phyloP scores from a whole-genome alignment of 2,329 filamentous ascomycete genomes.

The Microcyclosporella mali region DNA sequence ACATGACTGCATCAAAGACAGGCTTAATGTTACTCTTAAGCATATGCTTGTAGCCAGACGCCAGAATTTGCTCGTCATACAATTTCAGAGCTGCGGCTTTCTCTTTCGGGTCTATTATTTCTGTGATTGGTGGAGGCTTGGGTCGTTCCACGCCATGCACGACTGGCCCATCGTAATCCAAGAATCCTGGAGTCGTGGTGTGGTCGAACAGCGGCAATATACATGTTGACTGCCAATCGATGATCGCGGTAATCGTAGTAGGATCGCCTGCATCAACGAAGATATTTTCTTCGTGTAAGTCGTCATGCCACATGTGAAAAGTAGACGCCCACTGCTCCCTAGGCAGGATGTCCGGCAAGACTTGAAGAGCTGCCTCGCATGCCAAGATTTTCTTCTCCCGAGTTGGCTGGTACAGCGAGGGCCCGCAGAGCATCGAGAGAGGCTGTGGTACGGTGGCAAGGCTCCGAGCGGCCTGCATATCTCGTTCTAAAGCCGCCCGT shows the following conservation, averaged over 20 bases:
- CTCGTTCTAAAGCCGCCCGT: neutral
- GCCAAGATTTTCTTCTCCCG: conserved; percentile 30
- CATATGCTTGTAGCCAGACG: conserved; percentile 2
- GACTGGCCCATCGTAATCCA: conserved; percentile 32
- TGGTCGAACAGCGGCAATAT: conserved; percentile 35
- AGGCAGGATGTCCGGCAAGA: conserved; percentile 10
- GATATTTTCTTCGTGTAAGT: conserved; percentile 37
- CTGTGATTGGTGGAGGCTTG: neutral
- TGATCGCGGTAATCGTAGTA: conserved; percentile 28
- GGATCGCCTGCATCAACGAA: conserved; percentile 31
- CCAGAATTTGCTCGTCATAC: conserved; percentile 1
- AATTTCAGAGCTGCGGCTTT: conserved; percentile 1
- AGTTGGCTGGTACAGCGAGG: conserved; percentile 33
- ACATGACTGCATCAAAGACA: conserved; percentile 34
- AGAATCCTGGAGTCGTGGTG: conserved; percentile 29
- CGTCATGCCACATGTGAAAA: conserved; percentile 31
- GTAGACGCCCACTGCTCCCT: conserved; percentile 5
- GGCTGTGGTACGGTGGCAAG: neutral
- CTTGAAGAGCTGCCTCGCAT: conserved; percentile 22
- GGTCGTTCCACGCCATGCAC: conserved; percentile 27
- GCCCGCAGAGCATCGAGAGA: conserved; percentile 26
- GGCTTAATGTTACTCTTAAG: neutral
- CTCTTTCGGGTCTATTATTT: neutral
- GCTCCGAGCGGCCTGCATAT: neutral
- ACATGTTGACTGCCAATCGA: conserved; percentile 34